These are phyloP conservation scores for Magnusiomyces sp. DNA, from an alignment of 1,139 yeast species.

Conservation along the genomic window DNA sequence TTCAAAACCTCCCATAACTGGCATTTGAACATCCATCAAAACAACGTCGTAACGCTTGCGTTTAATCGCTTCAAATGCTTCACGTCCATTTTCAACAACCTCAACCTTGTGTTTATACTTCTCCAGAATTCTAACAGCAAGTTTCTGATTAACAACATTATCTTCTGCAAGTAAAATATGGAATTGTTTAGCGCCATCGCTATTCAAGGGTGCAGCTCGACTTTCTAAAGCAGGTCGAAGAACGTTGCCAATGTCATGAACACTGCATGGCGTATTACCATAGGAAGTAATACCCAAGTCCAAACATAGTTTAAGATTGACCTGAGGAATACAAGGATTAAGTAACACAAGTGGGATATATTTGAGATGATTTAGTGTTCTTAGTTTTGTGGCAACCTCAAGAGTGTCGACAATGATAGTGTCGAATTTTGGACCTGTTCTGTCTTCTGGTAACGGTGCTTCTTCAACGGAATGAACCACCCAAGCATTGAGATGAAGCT, in stretches of 20 bases:
- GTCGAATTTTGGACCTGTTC: conserved; percentile 51
- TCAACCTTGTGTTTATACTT: conserved; percentile 14
- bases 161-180: conserved; percentile 78
- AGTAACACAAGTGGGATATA: conserved; percentile 72
- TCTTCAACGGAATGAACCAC: conserved; percentile 37
- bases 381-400: conserved; percentile 60
- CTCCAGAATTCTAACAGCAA: conserved; percentile 46
- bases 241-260: conserved; percentile 72
- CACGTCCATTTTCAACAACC: conserved; percentile 69
- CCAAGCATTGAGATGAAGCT: conserved; percentile 35
- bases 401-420: conserved; percentile 75
- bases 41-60: conserved; percentile 66
- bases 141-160: conserved; percentile 75
- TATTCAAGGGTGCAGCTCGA: conserved; percentile 68
- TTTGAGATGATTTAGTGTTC: conserved; percentile 64
- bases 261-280: conserved; percentile 81
- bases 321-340: conserved; percentile 69
- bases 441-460: conserved; percentile 34
- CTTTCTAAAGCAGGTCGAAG: conserved; percentile 78
- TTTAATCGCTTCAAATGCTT: conserved; percentile 71
- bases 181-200: conserved; percentile 70
- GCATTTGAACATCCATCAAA: conserved; percentile 92
- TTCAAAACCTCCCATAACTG: conserved; percentile 90
- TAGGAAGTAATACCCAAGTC: conserved; percentile 82
- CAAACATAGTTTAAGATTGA: conserved; percentile 71